Evolutionary conservation across 148 eudicot species (phyloP).

Genomic region (Arctostaphylos glauca): DNA sequence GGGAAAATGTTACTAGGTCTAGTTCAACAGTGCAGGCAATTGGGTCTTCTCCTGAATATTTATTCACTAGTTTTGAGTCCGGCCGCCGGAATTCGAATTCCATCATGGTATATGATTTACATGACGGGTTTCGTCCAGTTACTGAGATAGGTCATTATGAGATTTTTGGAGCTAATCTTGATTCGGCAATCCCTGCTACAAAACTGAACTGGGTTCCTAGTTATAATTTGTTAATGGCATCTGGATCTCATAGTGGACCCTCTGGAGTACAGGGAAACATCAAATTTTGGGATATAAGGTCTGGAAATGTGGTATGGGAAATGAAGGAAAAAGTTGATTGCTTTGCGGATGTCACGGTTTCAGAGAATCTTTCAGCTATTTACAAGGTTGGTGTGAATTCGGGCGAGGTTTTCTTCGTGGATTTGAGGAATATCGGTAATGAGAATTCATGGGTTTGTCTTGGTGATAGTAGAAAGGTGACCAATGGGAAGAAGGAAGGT

Average conservation of each 20-base stretch:
- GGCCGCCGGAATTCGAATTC: conserved; percentile 79
- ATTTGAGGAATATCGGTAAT: conserved; percentile 55
- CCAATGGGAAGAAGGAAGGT: conserved; percentile 73
- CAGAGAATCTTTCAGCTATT: conserved; percentile 49
- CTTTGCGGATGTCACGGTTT: conserved; percentile 70
- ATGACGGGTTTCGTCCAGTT: conserved; percentile 57
- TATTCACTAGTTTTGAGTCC: conserved; percentile 85
- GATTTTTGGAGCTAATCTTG: conserved; percentile 83
- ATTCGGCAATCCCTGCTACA: conserved; percentile 81
- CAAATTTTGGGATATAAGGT: conserved; percentile 83
- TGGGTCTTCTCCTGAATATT: conserved; percentile 53
- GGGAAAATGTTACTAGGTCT: conserved; percentile 89
- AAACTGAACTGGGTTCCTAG: conserved; percentile 72
- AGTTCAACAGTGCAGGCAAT: conserved; percentile 85
- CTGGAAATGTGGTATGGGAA: conserved; percentile 75
- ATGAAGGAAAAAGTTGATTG: conserved; percentile 73
- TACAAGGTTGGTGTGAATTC: conserved; percentile 87
- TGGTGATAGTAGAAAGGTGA: conserved; percentile 50
- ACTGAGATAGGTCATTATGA: conserved; percentile 62
- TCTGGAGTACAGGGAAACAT: conserved; percentile 74
- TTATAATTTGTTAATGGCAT: conserved; percentile 73
- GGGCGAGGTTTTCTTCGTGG: conserved; percentile 70
- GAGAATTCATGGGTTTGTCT: conserved; percentile 68
- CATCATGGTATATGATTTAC: conserved; percentile 70
- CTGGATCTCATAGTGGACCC: conserved; percentile 93